Conservation (phyloP, 257 asterid species). For the Lantana camara region DNA sequence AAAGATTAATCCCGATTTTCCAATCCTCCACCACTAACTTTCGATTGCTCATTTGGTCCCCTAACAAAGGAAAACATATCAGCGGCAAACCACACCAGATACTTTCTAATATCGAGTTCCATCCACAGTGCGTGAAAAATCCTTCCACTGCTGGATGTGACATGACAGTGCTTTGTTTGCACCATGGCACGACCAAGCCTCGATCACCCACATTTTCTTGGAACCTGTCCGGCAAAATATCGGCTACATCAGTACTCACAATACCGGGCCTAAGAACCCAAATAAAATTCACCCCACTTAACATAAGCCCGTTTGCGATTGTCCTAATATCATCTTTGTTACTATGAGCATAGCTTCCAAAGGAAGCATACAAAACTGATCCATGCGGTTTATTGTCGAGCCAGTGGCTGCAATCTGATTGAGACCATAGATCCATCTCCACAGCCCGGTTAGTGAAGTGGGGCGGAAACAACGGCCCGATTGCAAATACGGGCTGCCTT, state of each 20-base stretch:
- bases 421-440: conserved; percentile 20
- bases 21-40: conserved; percentile 46
- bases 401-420: conserved; percentile 26
- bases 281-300: conserved; percentile 22
- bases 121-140: conserved; percentile 43
- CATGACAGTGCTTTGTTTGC: conserved; percentile 13
- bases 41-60: conserved; percentile 41
- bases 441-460: conserved; percentile 24
- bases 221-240: conserved; percentile 24
- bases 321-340: conserved; percentile 10
- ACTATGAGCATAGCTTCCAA: conserved; percentile 24
- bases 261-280: conserved; percentile 30
- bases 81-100: conserved; percentile 38
- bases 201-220: neutral
- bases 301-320: conserved; percentile 29
- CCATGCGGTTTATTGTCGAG: conserved; percentile 26
- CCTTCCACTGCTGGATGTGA: conserved; percentile 34
- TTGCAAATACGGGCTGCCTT: conserved; percentile 13
- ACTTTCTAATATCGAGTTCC: conserved; percentile 47
- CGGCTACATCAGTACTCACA: neutral
- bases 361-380: conserved; percentile 27
- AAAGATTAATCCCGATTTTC: conserved; percentile 41
- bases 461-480: conserved; percentile 26
- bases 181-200: conserved; percentile 27
- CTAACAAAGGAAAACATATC: conserved; percentile 37